phyloP scores from a whole-genome alignment of 306 rosid genomes.

The Vachellia pachyceras region DNA sequence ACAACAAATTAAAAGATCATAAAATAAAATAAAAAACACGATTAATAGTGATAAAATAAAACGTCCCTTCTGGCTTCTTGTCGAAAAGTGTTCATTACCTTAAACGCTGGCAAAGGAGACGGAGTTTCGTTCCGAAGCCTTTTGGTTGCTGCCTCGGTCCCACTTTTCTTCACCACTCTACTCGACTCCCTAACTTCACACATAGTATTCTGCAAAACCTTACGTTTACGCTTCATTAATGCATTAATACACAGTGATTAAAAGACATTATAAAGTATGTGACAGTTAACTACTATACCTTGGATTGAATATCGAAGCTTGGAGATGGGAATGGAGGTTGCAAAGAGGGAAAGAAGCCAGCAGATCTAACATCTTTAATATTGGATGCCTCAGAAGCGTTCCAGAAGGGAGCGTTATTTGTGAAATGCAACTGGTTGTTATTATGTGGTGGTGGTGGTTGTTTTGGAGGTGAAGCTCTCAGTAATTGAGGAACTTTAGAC shows the following conservation, averaged over 20 bases:
- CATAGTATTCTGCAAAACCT: slow-evolving; percentile 69
- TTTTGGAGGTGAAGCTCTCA: slow-evolving; percentile 81
- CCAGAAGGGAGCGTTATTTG: slow-evolving; percentile 87
- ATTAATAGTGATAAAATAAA: background rate
- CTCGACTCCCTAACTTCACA: slow-evolving; percentile 73
- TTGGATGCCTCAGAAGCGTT: slow-evolving; percentile 72
- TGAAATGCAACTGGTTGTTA: slow-evolving; percentile 66
- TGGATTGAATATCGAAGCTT: slow-evolving; percentile 64
- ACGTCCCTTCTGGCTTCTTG: slow-evolving; percentile 27
- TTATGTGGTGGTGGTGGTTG: slow-evolving; percentile 38
- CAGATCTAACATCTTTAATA: slow-evolving; percentile 65
- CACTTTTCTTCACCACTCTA: slow-evolving; percentile 76
- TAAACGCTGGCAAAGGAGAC: slow-evolving; percentile 96
- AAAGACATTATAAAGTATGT: background rate
- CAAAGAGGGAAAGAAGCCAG: slow-evolving; percentile 67
- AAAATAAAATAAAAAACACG: slow-evolving; percentile 7
- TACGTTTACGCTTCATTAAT: background rate
- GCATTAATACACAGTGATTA: background rate
- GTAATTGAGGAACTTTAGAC: slow-evolving; percentile 78
- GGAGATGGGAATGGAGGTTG: slow-evolving; percentile 65
- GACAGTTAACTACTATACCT: slow-evolving; percentile 52
- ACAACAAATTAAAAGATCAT: background rate
- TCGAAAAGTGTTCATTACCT: slow-evolving; percentile 55
- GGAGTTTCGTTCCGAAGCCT: slow-evolving; percentile 88
- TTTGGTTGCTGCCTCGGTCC: slow-evolving; percentile 71